These are phyloP conservation scores for Pneumocystis murina DNA, from an alignment of 1,139 yeast species.

Conservation along the genomic window DNA sequence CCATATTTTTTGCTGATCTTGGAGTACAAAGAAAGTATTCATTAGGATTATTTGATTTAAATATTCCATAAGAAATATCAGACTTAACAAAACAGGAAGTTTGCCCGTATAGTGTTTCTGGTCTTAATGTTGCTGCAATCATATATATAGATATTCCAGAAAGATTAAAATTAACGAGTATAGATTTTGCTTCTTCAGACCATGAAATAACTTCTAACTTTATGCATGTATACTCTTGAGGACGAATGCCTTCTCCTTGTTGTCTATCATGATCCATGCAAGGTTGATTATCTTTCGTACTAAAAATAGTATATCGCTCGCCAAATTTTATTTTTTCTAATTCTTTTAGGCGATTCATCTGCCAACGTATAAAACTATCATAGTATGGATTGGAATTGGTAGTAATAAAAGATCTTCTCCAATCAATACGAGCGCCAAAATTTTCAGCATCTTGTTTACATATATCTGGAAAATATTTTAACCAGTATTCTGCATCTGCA, in stretches of 20 bases:
- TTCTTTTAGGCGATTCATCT: slow-evolving; percentile 74
- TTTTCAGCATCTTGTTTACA: slow-evolving; percentile 65
- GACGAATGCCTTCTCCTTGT: slow-evolving; percentile 92
- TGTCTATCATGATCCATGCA: slow-evolving; percentile 99
- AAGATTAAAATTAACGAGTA: slow-evolving; percentile 24
- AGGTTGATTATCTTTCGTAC: slow-evolving; percentile 96
- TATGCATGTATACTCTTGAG: slow-evolving; percentile 91
- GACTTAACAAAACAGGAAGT: slow-evolving; percentile 97
- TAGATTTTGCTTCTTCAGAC: slow-evolving; percentile 37
- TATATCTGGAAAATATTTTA: slow-evolving; percentile 78
- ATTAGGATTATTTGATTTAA: slow-evolving; percentile 64
- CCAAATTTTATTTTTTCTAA: slow-evolving; percentile 91
- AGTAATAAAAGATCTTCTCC: slow-evolving; percentile 95
- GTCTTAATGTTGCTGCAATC: slow-evolving; percentile 95
- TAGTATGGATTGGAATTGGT: slow-evolving; percentile 92
- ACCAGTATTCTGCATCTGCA: slow-evolving; percentile 84
- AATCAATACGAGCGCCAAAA: slow-evolving; percentile 90
- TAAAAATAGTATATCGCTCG: slow-evolving; percentile 92
- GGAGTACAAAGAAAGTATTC: slow-evolving; percentile 73
- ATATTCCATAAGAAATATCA: slow-evolving; percentile 79
- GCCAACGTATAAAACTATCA: slow-evolving; percentile 94
- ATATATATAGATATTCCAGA: slow-evolving; percentile 51
- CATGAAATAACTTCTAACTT: slow-evolving; percentile 61
- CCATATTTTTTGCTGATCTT: slow-evolving; percentile 97
- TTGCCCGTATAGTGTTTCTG: slow-evolving; percentile 99